These are phyloP conservation scores for Beauveria sp. DNA, from an alignment of 2,329 filamentous ascomycete genomes.

Conservation along the genomic window DNA sequence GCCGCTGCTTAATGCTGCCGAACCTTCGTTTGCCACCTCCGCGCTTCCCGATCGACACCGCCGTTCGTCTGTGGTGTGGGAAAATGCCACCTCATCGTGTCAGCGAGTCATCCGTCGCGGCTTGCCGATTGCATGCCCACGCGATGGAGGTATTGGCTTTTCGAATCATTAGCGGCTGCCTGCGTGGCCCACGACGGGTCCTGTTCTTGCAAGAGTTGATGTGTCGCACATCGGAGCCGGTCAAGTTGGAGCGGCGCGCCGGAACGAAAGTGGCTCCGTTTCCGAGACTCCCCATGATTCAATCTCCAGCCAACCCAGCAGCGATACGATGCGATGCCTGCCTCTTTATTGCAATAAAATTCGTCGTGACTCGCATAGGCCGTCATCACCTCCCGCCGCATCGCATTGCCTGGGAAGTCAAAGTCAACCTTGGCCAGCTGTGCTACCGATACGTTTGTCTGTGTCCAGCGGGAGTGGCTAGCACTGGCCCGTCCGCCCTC, in stretches of 20 bases:
- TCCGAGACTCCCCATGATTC: neutral
- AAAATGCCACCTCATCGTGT: neutral
- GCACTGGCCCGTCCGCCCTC: neutral
- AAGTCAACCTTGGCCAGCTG: neutral
- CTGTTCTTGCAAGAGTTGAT: neutral
- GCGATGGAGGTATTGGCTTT: neutral
- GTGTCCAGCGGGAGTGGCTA: neutral
- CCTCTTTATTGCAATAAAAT: neutral
- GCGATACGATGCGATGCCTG: neutral
- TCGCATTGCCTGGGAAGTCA: neutral
- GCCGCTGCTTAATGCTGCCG: neutral
- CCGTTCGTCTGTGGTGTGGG: neutral
- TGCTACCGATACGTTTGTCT: neutral
- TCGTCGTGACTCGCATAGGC: neutral
- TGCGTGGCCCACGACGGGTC: neutral
- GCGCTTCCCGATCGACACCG: slow-evolving; percentile 7
- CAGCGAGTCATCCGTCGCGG: neutral
- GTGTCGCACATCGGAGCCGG: neutral
- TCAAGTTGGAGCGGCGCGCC: slow-evolving; percentile 1
- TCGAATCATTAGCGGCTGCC: neutral
- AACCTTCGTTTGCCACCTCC: slow-evolving; percentile 4
- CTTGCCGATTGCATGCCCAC: neutral
- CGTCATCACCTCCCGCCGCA: neutral
- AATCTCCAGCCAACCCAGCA: neutral
- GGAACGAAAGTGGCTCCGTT: slow-evolving; percentile 8